Conservation (phyloP, 2,329 filamentous ascomycete genomes). For the Fusarium vanettenii region DNA sequence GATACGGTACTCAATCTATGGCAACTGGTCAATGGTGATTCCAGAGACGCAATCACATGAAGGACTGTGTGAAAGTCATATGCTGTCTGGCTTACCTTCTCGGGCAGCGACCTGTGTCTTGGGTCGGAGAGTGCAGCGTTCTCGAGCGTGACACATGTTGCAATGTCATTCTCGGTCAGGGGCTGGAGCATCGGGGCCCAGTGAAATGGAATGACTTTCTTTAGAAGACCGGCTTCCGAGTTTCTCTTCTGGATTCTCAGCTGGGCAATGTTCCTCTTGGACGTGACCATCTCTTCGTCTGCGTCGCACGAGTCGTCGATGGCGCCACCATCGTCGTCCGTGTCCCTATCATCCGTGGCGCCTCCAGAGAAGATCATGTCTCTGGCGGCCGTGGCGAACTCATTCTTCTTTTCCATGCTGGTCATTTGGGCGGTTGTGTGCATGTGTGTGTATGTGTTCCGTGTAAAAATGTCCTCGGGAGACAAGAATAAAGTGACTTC, state of each 20-base stretch:
- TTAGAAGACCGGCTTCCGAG: conserved; percentile 48
- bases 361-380: conserved; percentile 42
- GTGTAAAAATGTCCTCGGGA: neutral
- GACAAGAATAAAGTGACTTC: neutral
- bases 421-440: neutral
- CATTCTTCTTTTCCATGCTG: conserved; percentile 38
- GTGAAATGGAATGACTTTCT: conserved; percentile 64
- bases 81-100: conserved; percentile 59
- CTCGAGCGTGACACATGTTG: conserved; percentile 68
- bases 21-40: conserved; percentile 1
- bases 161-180: conserved; percentile 74
- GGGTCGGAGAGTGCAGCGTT: conserved; percentile 64
- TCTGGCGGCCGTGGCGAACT: conserved; percentile 44
- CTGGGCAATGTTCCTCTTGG: conserved; percentile 55
- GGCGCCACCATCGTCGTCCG: conserved; percentile 44
- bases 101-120: conserved; percentile 60
- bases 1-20: conserved; percentile 48
- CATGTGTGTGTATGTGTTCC: neutral
- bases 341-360: conserved; percentile 13
- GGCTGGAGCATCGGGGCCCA: conserved; percentile 74
- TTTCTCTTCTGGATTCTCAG: conserved; percentile 52
- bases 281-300: conserved; percentile 50
- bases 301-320: conserved; percentile 55
- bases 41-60: neutral
- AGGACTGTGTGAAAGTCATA: too few relatives aligned